These are phyloP conservation scores for Populus pruinosa DNA, from an alignment of 345 rosid genomes.

Conservation along the genomic window DNA sequence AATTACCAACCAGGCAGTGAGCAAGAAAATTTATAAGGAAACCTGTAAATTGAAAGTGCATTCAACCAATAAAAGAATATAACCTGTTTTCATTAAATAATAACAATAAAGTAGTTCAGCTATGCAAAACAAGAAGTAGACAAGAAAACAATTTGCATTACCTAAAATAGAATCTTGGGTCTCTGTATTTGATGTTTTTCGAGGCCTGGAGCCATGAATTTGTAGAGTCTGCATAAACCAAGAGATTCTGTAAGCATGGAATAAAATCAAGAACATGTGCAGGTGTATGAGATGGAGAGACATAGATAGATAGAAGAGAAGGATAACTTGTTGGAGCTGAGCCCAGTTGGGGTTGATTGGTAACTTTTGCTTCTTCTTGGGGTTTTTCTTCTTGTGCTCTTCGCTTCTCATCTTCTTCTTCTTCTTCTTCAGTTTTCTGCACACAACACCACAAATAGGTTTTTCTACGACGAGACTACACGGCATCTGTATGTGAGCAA, in stretches of 20 bases:
- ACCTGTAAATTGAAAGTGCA: neutral
- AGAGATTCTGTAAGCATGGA: neutral
- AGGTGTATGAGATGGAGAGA: neutral
- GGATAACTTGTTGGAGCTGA: slow-evolving; percentile 64
- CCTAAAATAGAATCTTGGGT: slow-evolving; percentile 51
- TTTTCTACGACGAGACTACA: neutral
- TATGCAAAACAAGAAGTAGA: neutral
- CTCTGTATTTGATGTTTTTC: slow-evolving; percentile 25
- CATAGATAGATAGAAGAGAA: neutral
- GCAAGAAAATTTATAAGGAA: neutral
- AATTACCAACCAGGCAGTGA: neutral
- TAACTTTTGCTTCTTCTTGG: slow-evolving; percentile 31
- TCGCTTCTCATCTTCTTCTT: slow-evolving; percentile 21
- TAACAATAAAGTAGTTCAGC: neutral
- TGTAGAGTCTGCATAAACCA: slow-evolving; percentile 53
- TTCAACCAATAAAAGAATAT: neutral
- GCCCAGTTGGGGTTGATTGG: slow-evolving; percentile 79
- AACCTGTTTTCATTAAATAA: neutral
- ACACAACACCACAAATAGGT: too few relatives aligned
- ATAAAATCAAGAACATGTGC: neutral
- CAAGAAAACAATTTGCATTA: slow-evolving; percentile 3
- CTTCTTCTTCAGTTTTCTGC: neutral
- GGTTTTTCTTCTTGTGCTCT: slow-evolving; percentile 37
- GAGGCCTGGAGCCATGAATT: slow-evolving; percentile 28
- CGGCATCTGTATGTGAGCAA: too few relatives aligned